Conservation (phyloP, 2,329 filamentous ascomycete genomes). For the Grosmannia clavigera region DNA sequence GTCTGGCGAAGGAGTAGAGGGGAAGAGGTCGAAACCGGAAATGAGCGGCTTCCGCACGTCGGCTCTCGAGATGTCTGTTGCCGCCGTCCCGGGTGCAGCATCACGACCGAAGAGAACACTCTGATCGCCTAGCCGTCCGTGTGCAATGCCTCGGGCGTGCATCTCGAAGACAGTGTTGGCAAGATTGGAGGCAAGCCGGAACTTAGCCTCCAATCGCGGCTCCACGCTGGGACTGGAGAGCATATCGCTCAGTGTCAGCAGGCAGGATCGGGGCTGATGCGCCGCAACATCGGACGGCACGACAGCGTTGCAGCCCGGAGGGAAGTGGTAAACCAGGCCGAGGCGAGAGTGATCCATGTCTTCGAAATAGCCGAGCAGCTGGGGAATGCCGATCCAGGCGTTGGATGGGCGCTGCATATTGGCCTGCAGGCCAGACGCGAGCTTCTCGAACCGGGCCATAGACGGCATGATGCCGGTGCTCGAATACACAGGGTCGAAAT, state of each 20-base stretch:
- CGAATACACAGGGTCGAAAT: slow-evolving; percentile 50
- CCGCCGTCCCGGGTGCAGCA: slow-evolving; percentile 19
- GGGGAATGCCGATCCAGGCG: slow-evolving; percentile 50
- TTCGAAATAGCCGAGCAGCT: slow-evolving; percentile 59
- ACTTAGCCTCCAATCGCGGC: slow-evolving; percentile 63
- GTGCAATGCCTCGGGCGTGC: slow-evolving; percentile 55
- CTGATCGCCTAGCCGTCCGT: slow-evolving; percentile 55
- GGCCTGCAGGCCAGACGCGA: slow-evolving; percentile 45
- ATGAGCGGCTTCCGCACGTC: slow-evolving; percentile 58
- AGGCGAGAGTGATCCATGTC: slow-evolving; percentile 58
- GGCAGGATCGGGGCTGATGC: slow-evolving; percentile 31
- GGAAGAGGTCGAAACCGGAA: slow-evolving; percentile 65
- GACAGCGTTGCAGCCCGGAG: slow-evolving; percentile 48
- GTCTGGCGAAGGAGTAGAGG: slow-evolving; percentile 26
- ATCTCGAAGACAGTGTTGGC: slow-evolving; percentile 62
- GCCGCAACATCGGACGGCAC: slow-evolving; percentile 12
- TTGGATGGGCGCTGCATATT: slow-evolving; percentile 30
- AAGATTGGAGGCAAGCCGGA: slow-evolving; percentile 60
- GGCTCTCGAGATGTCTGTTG: slow-evolving; percentile 22
- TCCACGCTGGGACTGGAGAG: slow-evolving; percentile 40
- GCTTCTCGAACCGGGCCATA: slow-evolving; percentile 51
- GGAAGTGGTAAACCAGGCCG: slow-evolving; percentile 64
- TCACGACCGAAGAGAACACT: slow-evolving; percentile 55
- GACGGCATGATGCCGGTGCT: slow-evolving; percentile 50
- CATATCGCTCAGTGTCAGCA: slow-evolving; percentile 43